Percentiles rank a stretch among this genome's conserved stretches.
phyloP scores from a whole-genome alignment of 352 stramenopile genomes.

The Pythium aristosporum region DNA sequence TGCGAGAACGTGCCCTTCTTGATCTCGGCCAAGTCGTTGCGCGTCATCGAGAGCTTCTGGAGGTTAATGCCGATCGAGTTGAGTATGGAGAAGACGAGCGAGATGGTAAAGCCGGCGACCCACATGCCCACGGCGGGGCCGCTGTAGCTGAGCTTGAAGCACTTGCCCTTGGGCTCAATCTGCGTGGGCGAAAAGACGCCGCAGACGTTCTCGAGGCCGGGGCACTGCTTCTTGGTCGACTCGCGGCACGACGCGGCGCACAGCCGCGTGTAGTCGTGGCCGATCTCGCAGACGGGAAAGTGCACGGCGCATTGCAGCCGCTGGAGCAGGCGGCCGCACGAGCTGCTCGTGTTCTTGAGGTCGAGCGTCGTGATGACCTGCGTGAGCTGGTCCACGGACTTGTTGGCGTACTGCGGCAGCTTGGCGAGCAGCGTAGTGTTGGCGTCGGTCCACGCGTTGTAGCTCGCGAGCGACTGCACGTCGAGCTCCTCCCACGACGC shows the following conservation, averaged over 20 bases:
- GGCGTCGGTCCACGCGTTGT: conserved; percentile 50
- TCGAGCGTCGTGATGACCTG: conserved; percentile 46
- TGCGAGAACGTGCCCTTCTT: conserved; percentile 83
- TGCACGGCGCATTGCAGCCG: conserved; percentile 67
- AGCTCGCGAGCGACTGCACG: conserved; percentile 35
- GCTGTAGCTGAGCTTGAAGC: conserved; percentile 75
- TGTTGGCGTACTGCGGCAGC: conserved; percentile 52
- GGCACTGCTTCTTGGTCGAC: conserved; percentile 57
- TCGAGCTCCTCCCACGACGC: conserved; percentile 68
- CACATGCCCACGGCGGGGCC: conserved; percentile 80
- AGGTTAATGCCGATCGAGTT: conserved; percentile 91
- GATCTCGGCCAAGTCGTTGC: conserved; percentile 58
- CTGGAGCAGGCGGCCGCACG: conserved; percentile 57
- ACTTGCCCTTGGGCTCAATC: conserved; percentile 70
- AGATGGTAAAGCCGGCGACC: conserved; percentile 86
- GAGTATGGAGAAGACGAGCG: conserved; percentile 85
- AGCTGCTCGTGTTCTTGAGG: conserved; percentile 60
- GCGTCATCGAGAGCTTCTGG: conserved; percentile 88
- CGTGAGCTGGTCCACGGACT: conserved; percentile 37
- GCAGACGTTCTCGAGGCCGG: conserved; percentile 62
- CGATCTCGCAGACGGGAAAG: conserved; percentile 83
- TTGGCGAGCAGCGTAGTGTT: conserved; percentile 36
- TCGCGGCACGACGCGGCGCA: conserved; percentile 66
- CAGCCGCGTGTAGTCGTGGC: conserved; percentile 60
- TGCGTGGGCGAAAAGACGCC: conserved; percentile 35